Evolutionary conservation across 371 early-diverging fungal species (phyloP).

Genomic region (Mucor plumbeus): DNA sequence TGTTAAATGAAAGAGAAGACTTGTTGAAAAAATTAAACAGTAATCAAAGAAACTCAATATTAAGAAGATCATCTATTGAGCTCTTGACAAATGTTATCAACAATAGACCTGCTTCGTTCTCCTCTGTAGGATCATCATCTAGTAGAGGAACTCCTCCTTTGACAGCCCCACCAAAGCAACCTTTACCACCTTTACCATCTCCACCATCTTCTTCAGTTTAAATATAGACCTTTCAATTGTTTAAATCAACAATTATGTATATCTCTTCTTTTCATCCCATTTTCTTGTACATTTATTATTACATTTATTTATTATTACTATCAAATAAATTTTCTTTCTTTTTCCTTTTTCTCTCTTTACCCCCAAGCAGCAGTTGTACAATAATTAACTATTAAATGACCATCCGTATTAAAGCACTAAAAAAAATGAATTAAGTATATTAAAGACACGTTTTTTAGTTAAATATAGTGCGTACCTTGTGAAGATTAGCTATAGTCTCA

Average conservation of each 20-base stretch:
- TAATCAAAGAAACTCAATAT: slow-evolving; percentile 20
- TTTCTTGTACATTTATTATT: slow-evolving; percentile 10
- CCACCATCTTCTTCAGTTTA: background rate
- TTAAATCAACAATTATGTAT: slow-evolving; percentile 7
- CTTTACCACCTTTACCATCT: slow-evolving; percentile 30
- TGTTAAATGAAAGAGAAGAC: slow-evolving; percentile 45
- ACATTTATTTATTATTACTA: background rate
- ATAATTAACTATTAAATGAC: slow-evolving; percentile 87
- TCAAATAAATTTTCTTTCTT: background rate
- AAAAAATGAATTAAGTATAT: slow-evolving; percentile 8
- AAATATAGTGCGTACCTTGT: slow-evolving; percentile 61
- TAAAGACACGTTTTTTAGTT: background rate
- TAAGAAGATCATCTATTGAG: slow-evolving; percentile 43
- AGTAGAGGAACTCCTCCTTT: slow-evolving; percentile 25
- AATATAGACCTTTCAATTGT: background rate
- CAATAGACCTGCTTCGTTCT: slow-evolving; percentile 8
- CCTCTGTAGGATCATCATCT: slow-evolving; percentile 19
- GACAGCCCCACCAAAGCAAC: slow-evolving; percentile 34
- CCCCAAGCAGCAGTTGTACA: slow-evolving; percentile 93
- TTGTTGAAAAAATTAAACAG: slow-evolving; percentile 24
- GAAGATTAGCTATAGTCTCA: slow-evolving; percentile 81
- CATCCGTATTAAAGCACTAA: slow-evolving; percentile 82
- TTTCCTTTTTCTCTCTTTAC: slow-evolving; percentile 34
- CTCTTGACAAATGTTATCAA: slow-evolving; percentile 31
- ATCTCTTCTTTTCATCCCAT: slow-evolving; percentile 3